Conservation (phyloP, 768 basidiomycete species). For the Suillus brevipes region DNA sequence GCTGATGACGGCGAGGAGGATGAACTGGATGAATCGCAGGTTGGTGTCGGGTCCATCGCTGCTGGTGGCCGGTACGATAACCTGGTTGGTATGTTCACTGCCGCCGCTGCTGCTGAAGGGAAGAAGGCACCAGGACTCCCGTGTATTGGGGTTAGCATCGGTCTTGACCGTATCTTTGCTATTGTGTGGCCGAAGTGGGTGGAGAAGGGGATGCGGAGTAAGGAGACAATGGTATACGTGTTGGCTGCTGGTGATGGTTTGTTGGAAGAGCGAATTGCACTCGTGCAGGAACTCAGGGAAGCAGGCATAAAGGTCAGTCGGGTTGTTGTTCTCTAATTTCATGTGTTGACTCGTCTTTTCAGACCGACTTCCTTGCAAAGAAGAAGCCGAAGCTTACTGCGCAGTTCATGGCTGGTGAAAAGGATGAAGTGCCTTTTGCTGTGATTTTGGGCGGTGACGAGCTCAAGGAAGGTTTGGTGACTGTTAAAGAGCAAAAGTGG, state of each 20-base stretch:
- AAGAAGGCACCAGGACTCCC: conserved; percentile 72
- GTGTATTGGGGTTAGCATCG: conserved; percentile 91
- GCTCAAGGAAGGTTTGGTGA: conserved; percentile 77
- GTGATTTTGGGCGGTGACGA: conserved; percentile 90
- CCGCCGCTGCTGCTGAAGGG: conserved; percentile 72
- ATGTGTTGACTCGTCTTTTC: conserved; percentile 10
- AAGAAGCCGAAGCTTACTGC: conserved; percentile 83
- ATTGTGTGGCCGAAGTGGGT: conserved; percentile 87
- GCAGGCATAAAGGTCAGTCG: conserved; percentile 80
- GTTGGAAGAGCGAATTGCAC: conserved; percentile 76
- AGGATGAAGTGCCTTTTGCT: conserved; percentile 90
- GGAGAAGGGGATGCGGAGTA: conserved; percentile 76
- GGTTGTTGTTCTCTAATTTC: background rate
- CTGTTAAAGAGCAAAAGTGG: conserved; percentile 92
- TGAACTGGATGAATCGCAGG: conserved; percentile 87
- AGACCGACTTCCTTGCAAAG: conserved; percentile 94
- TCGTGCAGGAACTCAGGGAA: conserved; percentile 79
- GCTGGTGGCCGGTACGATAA: conserved; percentile 97
- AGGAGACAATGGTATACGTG: conserved; percentile 93
- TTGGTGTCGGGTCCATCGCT: conserved; percentile 99
- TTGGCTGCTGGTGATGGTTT: conserved; percentile 90
- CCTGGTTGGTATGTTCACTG: conserved; percentile 89
- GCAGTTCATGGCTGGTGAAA: conserved; percentile 90
- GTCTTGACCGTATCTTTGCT: conserved; percentile 91
- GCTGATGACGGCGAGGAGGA: conserved; percentile 54